These are phyloP conservation scores for Pisolithus thermaeus DNA, from an alignment of 1,284 basidiomycete genomes.

Conservation along the genomic window DNA sequence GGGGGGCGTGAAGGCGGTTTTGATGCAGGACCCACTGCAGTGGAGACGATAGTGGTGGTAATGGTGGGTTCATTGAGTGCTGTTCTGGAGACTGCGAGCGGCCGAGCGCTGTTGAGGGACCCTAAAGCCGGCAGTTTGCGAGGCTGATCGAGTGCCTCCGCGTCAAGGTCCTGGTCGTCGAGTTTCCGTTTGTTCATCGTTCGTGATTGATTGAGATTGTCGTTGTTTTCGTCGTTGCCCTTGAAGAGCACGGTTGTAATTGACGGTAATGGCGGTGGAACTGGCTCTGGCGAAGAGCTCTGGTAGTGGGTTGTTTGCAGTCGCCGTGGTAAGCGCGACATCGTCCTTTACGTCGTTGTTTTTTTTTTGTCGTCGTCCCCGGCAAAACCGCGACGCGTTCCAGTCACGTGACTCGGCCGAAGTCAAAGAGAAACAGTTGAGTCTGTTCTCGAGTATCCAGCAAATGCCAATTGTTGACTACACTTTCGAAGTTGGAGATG, in stretches of 20 bases:
- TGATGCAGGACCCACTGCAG: background rate
- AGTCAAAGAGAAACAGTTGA: too few relatives aligned
- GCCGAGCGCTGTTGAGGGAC: conserved; percentile 31
- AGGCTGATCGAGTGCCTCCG: conserved; percentile 29
- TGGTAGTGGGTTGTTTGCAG: conserved; percentile 1
- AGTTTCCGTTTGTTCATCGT: conserved; percentile 40
- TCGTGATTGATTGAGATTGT: conserved; percentile 8
- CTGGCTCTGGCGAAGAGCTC: conserved; percentile 12
- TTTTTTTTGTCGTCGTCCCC: background rate
- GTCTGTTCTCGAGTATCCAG: too few relatives aligned
- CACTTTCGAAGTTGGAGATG: too few relatives aligned
- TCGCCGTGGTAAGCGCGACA: conserved; percentile 30
- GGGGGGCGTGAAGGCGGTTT: conserved; percentile 12
- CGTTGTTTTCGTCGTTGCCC: conserved; percentile 1
- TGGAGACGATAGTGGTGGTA: background rate
- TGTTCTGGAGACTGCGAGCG: conserved; percentile 26
- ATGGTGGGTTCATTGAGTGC: conserved; percentile 17
- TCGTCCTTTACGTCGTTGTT: conserved; percentile 4
- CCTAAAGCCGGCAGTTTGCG: conserved; percentile 47
- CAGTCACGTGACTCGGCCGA: conserved; percentile 17
- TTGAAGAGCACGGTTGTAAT: background rate
- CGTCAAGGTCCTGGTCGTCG: conserved; percentile 31
- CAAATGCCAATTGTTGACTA: too few relatives aligned
- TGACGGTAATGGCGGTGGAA: conserved; percentile 1
- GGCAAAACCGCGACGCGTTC: conserved; percentile 21